Base-by-base conservation (phyloP, 371 early-diverging fungal genomes). In the Apophysomyces elegans region DNA sequence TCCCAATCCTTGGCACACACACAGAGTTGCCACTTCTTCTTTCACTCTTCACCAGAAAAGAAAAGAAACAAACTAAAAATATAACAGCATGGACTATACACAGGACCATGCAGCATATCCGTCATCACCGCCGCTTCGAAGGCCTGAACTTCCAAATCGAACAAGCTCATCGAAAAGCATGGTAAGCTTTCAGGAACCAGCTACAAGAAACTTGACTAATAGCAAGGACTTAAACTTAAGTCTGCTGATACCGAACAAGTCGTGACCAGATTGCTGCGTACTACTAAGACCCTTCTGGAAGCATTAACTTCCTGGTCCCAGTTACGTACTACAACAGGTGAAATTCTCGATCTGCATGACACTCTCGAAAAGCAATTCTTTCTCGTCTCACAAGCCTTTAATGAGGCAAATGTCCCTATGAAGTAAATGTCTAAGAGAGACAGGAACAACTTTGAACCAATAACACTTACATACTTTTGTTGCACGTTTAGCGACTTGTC, bases 251-350 rank as follows among this genome's bases (percentile, higher is more conserved):
- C 87, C 65, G 88, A 88, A 56, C 84, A 80, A 50, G 86, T 84
- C 2, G 86, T 88, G 26, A 87, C 88, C 26, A 83, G 81, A 59
- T 69, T 88, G 14, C 59, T 88, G 61, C 76, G 87, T 54, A 85
- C 87, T 0, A 87, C 88, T 18, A 87, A 86, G 39, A 72, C 81
- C 7, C 67, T 88, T 8, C 63, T 88, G 12, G 88, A 88, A 63
- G 83, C 85, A 1, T 74, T 88, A 57, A 88, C 85, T 6, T 75
- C 74, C 14, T 88, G 88, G 88, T 81, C 86, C 9, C 73, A 72
- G 37, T 64, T 76, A 18, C 80, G 78, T 56, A 69, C 74, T 32
- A 73, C 75, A 13, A 84, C 82, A 41, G 65, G 70, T 4, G 79
- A 87, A 46, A 86, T 88, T 38, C 80, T 79, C 36, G 87, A 87